phyloP scores from a whole-genome alignment of 352 stramenopile genomes.

The Phytopythium oedochilum region DNA sequence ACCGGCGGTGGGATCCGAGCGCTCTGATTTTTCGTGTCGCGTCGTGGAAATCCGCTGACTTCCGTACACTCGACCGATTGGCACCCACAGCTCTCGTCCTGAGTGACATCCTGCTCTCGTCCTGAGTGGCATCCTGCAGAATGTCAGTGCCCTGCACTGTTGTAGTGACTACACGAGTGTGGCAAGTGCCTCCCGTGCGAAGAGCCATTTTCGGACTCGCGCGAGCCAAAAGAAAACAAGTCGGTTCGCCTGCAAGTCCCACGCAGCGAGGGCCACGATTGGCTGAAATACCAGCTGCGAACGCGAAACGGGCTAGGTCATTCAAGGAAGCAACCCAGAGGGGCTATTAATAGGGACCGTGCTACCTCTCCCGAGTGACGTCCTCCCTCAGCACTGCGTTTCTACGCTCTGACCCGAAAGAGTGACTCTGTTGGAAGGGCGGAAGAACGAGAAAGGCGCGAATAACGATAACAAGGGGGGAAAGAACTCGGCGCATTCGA shows the following conservation, averaged over 20 bases:
- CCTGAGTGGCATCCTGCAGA: too few relatives aligned
- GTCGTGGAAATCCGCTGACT: too few relatives aligned
- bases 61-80: too few relatives aligned
- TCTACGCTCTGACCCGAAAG: background rate
- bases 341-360: background rate
- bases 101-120: too few relatives aligned
- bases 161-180: too few relatives aligned
- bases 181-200: background rate
- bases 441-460: background rate
- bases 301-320: background rate
- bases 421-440: background rate
- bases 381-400: background rate
- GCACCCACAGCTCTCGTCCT: too few relatives aligned
- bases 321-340: background rate
- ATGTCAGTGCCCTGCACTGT: too few relatives aligned
- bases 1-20: too few relatives aligned
- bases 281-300: slow-evolving; percentile 1
- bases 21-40: too few relatives aligned
- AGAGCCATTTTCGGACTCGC: background rate
- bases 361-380: background rate
- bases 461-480: too few relatives aligned
- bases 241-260: background rate
- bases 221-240: background rate
- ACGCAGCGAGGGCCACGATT: too few relatives aligned
- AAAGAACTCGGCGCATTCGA: too few relatives aligned